Evolutionary conservation across 495 filamentous ascomycete genomes (phyloP), one percentile per base, ranked within the genome.

Genomic region (Penicillium crystallinum): DNA sequence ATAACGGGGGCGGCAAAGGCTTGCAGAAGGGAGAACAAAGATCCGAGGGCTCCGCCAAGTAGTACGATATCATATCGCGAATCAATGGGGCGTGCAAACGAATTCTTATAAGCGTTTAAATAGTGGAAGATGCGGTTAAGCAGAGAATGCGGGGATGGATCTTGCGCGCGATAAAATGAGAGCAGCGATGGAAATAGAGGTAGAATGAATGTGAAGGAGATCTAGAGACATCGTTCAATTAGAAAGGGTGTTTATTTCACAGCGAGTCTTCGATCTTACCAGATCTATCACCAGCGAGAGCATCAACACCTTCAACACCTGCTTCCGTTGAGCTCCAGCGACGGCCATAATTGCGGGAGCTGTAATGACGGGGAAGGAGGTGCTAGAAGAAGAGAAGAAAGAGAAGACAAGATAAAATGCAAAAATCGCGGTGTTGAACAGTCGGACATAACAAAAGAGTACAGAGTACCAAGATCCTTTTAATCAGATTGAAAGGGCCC

Each of bases 21-120:
- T 65, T 99, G 93, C 25, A 96, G 85, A 43, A 97, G 75, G 12
- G 90, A 93, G 77, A 97, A 97, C 6, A 97, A 80, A 12, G 90
- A 95, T 44, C 91, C 95, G 6, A 99, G 75, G 18, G 93, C 95
- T 12, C 95, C 95, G 27, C 95, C 95, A 12, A 99, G 84, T 38
- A 99, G 82, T 36, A 97, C 92, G 53, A 97, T 92, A 64, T 99
- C 95, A 74, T 97, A 97, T 69, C 89, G 87, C 41, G 89, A 90
- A 61, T 93, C 91, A 71, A 97, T 99, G 35, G 93, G 91, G 37
- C 85, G 85, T 42, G 90, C 84, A 66, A 99, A 99, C 36, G 89
- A 79, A 49, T 90, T 86, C 70, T 99, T 99, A 79, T 97, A 99
- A 40, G 89, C 76, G 69, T 99, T 97, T 27, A 99, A 81, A 62